phyloP scores from a whole-genome alignment of 768 basidiomycete species.

The Phaeotremella fagi region DNA sequence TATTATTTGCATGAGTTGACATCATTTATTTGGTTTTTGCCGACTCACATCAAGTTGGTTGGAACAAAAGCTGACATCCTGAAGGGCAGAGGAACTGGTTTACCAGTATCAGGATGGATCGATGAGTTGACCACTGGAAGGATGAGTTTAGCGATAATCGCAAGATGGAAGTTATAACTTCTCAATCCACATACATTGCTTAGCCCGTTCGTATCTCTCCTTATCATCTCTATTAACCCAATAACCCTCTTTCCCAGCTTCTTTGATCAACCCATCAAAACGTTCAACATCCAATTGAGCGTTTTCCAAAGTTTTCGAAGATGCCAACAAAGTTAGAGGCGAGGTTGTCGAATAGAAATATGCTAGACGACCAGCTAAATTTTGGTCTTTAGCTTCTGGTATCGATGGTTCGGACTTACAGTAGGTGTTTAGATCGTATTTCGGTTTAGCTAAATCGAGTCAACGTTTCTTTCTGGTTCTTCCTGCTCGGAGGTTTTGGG shows the following conservation, averaged over 20 bases:
- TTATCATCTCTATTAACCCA: slow-evolving; percentile 33
- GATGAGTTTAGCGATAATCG: slow-evolving; percentile 4
- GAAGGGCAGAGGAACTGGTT: slow-evolving; percentile 50
- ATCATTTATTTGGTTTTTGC: neutral
- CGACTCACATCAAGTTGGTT: slow-evolving; percentile 49
- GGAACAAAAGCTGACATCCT: slow-evolving; percentile 51
- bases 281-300: slow-evolving; percentile 38
- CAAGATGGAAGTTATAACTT: no score
- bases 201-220: slow-evolving; percentile 33
- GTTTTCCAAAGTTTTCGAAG: slow-evolving; percentile 27
- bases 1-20: no score
- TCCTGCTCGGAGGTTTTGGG: neutral
- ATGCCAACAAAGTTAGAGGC: slow-evolving; percentile 43
- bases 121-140: slow-evolving; percentile 44
- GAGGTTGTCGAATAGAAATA: slow-evolving; percentile 48
- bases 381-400: neutral
- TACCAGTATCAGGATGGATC: slow-evolving; percentile 48
- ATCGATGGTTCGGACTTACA: slow-evolving; percentile 15
- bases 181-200: slow-evolving; percentile 35
- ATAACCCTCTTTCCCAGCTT: slow-evolving; percentile 32
- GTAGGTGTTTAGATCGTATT: slow-evolving; percentile 41
- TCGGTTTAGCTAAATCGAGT: slow-evolving; percentile 1
- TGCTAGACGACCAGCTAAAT: slow-evolving; percentile 34
- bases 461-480: neutral
- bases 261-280: slow-evolving; percentile 42